phyloP scores from a whole-genome alignment of 1,139 yeast genomes.

The Taphrina communis region DNA sequence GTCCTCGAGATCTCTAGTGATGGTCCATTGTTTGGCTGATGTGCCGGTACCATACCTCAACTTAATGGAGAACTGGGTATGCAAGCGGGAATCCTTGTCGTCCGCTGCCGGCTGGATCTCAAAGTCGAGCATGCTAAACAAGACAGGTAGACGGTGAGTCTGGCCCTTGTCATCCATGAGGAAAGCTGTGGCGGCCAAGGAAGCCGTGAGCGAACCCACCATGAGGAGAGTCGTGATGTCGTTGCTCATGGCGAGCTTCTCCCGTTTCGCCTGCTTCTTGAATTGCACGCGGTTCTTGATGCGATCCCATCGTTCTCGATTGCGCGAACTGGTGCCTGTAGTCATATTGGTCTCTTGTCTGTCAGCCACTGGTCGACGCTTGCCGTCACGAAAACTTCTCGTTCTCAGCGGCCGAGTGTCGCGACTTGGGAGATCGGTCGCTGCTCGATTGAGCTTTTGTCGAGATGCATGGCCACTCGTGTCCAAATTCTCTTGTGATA shows the following conservation, averaged over 20 bases:
- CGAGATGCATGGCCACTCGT: neutral
- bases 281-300: constrained; percentile 27
- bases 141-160: constrained; percentile 73
- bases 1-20: constrained; percentile 74
- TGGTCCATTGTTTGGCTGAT: constrained; percentile 78
- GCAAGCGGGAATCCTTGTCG: constrained; percentile 58
- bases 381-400: constrained; percentile 4
- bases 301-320: constrained; percentile 36
- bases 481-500: neutral
- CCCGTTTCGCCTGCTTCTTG: constrained; percentile 21
- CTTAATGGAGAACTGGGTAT: constrained; percentile 59
- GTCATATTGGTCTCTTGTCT: constrained; percentile 16
- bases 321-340: constrained; percentile 3
- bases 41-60: constrained; percentile 90
- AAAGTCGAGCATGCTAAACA: constrained; percentile 74
- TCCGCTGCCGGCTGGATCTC: constrained; percentile 61
- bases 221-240: constrained; percentile 30
- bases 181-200: constrained; percentile 31
- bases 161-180: constrained; percentile 35
- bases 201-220: constrained; percentile 29
- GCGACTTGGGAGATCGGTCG: constrained; percentile 5
- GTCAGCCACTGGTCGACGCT: neutral
- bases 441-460: neutral
- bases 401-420: constrained; percentile 1
- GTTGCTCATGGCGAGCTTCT: constrained; percentile 24